Base-by-base conservation (phyloP, 2,329 filamentous ascomycete genomes). In the Teratosphaeria pseudoeucalypti region DNA sequence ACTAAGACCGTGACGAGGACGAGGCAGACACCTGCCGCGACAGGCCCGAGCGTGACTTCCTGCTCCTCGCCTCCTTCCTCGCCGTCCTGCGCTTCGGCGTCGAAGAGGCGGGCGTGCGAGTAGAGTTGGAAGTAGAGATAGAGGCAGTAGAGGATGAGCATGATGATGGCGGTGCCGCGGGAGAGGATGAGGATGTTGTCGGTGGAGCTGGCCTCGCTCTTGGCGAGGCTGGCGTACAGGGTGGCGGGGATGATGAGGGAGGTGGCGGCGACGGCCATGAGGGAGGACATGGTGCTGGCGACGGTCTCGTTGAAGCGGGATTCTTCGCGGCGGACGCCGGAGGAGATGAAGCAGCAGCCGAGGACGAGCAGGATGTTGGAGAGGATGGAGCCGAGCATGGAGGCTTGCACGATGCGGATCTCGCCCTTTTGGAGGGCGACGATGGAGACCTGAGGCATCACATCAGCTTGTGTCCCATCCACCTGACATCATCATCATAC, bases 351-450 rank as follows among this genome's bases (percentile, higher is more conserved):
- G 68, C 79, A 81, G 73, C 78, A 81, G 43, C 79, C 79, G 23
- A 81, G 75, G 43, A 81, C 92, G 26, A 97, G 84, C 7, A 97
- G 82, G 64, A 96, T 86, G 75, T 97, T 97, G 65, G 92, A 96
- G 47, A 97, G 80, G 67, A 97, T 95, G 70, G 89, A 95, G 55
- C 94, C 92, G 37, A 97, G 85, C 92, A 97, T 97, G 64, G 90
- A 95, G 23, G 92, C 88, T 77, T 97, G 94, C n/a, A 97, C 92
- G 65, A 97, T 92, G 68, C 92, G 86, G 71, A 96, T 95, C 76
- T 97, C 88, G 63, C 85, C 85, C 67, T 94, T 85, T 65, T 80
- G 84, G 54, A 99, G 82, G 19, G 94, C 94, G 64, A 97, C 88
- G 67, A 97, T 92, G 73, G 90, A 95, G 71, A 95, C 89, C 89